These are phyloP conservation scores for Jaenimonas drosophilae DNA, from an alignment of 208 protist species.

Conservation along the genomic window DNA sequence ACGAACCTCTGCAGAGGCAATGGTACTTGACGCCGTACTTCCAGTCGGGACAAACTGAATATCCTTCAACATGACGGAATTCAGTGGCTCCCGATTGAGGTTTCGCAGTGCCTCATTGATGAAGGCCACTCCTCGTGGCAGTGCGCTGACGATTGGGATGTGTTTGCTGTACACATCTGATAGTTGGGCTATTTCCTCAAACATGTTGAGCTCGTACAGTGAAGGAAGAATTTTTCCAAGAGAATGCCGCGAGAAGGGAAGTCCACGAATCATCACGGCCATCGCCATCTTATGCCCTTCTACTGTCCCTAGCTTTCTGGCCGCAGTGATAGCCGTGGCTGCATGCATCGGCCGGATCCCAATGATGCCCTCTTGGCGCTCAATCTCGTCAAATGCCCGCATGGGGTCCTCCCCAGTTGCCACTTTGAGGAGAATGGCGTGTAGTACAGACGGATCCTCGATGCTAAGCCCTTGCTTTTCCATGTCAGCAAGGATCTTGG, in stretches of 20 bases:
- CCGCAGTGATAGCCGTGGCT: constrained; percentile 20
- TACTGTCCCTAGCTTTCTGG: constrained; percentile 16
- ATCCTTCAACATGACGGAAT: constrained; percentile 24
- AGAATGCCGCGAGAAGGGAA: constrained; percentile 10
- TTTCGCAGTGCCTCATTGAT: constrained; percentile 57
- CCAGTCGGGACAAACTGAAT: constrained; percentile 12
- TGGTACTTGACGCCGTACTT: neutral
- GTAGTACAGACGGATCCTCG: constrained; percentile 60
- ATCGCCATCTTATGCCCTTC: constrained; percentile 23
- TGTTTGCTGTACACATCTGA: constrained; percentile 26
- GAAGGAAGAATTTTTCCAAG: constrained; percentile 50
- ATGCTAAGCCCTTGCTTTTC: constrained; percentile 48
- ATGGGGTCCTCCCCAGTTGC: constrained; percentile 35
- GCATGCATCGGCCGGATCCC: constrained; percentile 50
- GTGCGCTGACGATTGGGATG: constrained; percentile 20
- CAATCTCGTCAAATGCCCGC: constrained; percentile 51
- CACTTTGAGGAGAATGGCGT: constrained; percentile 33
- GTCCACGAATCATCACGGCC: constrained; percentile 23
- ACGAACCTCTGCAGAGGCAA: neutral
- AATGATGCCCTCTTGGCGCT: constrained; percentile 35
- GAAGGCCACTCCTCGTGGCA: constrained; percentile 57
- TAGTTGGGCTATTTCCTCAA: constrained; percentile 56
- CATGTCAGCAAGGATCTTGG: constrained; percentile 49
- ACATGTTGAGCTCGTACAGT: constrained; percentile 49
- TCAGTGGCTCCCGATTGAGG: constrained; percentile 37